phyloP scores from a whole-genome alignment of 202 grass and related monocot species.

The Zoysia matrella region DNA sequence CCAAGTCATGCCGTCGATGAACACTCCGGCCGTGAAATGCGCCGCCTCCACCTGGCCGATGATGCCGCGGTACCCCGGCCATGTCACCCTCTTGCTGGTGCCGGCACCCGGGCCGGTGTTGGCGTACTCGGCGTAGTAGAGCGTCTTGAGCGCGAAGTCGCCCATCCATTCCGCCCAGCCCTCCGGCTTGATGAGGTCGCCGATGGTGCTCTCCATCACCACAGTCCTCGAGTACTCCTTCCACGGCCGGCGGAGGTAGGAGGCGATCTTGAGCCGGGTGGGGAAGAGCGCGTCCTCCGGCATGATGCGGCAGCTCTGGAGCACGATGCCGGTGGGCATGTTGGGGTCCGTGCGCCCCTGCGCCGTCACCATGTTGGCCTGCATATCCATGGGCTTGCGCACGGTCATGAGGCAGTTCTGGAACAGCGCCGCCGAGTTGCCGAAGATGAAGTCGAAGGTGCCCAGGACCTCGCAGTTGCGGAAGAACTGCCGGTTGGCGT shows the following conservation, averaged over 20 bases:
- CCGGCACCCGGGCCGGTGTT: slow-evolving; percentile 65
- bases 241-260: slow-evolving; percentile 81
- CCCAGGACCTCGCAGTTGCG: slow-evolving; percentile 70
- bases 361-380: slow-evolving; percentile 75
- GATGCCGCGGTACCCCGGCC: slow-evolving; percentile 59
- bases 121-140: slow-evolving; percentile 77
- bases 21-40: slow-evolving; percentile 58
- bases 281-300: slow-evolving; percentile 55
- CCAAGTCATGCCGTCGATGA: slow-evolving; percentile 65
- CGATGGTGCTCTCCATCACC: slow-evolving; percentile 74
- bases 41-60: slow-evolving; percentile 57
- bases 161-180: slow-evolving; percentile 67
- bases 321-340: slow-evolving; percentile 62
- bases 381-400: slow-evolving; percentile 52
- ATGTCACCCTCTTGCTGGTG: slow-evolving; percentile 64
- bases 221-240: slow-evolving; percentile 58
- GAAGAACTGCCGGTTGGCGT: slow-evolving; percentile 62
- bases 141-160: slow-evolving; percentile 45
- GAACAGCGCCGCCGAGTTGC: slow-evolving; percentile 72
- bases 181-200: slow-evolving; percentile 53
- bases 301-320: slow-evolving; percentile 74
- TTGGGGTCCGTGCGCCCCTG: slow-evolving; percentile 63
- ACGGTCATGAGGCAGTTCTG: slow-evolving; percentile 80
- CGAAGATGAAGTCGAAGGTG: slow-evolving; percentile 88
- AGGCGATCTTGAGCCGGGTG: slow-evolving; percentile 22